phyloP scores from a whole-genome alignment of 2,329 filamentous ascomycete genomes.

The Tolypocladium tundrense region DNA sequence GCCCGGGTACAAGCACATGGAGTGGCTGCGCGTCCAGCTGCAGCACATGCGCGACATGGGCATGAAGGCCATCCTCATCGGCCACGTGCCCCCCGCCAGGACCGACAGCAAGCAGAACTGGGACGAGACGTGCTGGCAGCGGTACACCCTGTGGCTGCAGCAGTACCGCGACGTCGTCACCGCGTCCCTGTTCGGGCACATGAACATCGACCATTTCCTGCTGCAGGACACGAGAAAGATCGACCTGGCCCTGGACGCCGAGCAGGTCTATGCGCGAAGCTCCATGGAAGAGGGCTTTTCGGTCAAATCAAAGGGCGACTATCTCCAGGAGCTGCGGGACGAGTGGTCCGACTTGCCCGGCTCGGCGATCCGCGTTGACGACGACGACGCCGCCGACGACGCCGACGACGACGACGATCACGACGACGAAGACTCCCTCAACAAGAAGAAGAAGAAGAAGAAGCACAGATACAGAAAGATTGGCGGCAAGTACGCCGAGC shows the following conservation, averaged over 20 bases:
- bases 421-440: constrained; percentile 8
- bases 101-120: constrained; percentile 77
- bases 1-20: constrained; percentile 88
- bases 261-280: constrained; percentile 12
- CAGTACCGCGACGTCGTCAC: constrained; percentile 88
- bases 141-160: constrained; percentile 82
- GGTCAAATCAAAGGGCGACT: constrained; percentile 52
- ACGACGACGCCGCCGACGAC: constrained; percentile 6
- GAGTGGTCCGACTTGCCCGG: constrained; percentile 69
- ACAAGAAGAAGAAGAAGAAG: constrained; percentile 25
- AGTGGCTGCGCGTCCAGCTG: constrained; percentile 88
- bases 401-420: constrained; percentile 9
- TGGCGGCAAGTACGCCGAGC: constrained; percentile 72
- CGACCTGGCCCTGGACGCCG: constrained; percentile 39
- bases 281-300: constrained; percentile 44
- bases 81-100: constrained; percentile 85
- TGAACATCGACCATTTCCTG: constrained; percentile 98
- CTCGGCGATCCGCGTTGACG: constrained; percentile 20
- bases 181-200: constrained; percentile 76
- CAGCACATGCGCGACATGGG: constrained; percentile 70
- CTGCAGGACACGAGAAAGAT: constrained; percentile 77
- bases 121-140: constrained; percentile 98
- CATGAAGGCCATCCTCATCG: constrained; percentile 90
- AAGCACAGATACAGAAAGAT: constrained; percentile 51
- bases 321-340: constrained; percentile 66